Conservation (phyloP, 1,284 basidiomycete genomes). For the Cutaneotrichosporon cavernicola region DNA sequence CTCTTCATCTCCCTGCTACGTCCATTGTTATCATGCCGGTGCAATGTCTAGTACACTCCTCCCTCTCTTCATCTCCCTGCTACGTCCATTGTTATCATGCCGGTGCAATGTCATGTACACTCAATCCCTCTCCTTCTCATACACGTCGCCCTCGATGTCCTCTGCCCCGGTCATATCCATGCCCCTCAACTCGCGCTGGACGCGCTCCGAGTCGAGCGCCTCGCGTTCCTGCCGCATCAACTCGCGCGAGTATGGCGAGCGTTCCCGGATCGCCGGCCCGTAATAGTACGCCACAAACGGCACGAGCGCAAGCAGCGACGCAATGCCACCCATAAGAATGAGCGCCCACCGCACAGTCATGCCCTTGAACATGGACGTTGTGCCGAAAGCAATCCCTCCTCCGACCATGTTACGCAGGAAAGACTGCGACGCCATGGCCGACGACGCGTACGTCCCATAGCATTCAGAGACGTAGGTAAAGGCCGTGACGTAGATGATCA, state of each 20-base stretch:
- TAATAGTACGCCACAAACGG: constrained; percentile 46
- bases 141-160: constrained; percentile 23
- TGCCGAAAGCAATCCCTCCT: constrained; percentile 25
- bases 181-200: constrained; percentile 13
- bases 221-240: constrained; percentile 46
- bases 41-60: too few species aligned
- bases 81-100: too few species aligned
- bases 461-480: constrained; percentile 24
- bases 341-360: constrained; percentile 25
- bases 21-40: too few species aligned
- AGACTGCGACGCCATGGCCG: constrained; percentile 22
- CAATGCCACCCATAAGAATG: constrained; percentile 23
- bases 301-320: constrained; percentile 33
- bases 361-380: constrained; percentile 24
- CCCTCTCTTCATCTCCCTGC: too few species aligned
- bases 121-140: constrained; percentile 11
- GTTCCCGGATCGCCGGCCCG: constrained; percentile 43
- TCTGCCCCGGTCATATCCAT: constrained; percentile 19
- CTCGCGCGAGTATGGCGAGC: constrained; percentile 38
- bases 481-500: constrained; percentile 24
- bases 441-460: constrained; percentile 25
- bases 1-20: too few species aligned
- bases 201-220: constrained; percentile 34
- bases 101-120: background rate
- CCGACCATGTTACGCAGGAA: constrained; percentile 23